A percentile compares a stretch with the other conserved stretches of the same genome.
phyloP scores from a whole-genome alignment of 352 stramenopile genomes.

The Phytophthora pini region DNA sequence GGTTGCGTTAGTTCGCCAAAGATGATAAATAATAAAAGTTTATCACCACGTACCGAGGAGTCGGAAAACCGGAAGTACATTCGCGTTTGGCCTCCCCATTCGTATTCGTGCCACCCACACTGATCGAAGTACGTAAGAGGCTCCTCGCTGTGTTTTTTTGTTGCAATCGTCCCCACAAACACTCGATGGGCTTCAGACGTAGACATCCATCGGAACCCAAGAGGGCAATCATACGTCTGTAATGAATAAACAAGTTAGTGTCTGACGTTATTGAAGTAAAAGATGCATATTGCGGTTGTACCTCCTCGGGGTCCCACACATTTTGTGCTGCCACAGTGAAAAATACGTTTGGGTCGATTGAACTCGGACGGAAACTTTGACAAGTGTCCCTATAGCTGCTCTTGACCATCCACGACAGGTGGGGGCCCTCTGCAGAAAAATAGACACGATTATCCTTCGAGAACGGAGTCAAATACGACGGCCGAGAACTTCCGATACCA shows the following conservation, averaged over 20 bases:
- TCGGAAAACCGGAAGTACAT: conserved; percentile 89
- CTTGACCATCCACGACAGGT: conserved; percentile 67
- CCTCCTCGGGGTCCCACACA: conserved; percentile 66
- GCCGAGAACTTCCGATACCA: conserved; percentile 37
- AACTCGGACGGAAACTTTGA: conserved; percentile 67
- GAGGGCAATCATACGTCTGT: conserved; percentile 86
- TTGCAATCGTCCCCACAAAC: conserved; percentile 47
- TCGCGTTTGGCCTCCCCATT: conserved; percentile 67
- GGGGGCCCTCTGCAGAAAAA: conserved; percentile 76
- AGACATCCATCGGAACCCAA: conserved; percentile 83
- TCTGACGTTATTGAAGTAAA: not conserved
- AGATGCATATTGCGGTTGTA: conserved; percentile 16
- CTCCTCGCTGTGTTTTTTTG: conserved; percentile 36
- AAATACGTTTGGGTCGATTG: conserved; percentile 57
- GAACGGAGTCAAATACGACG: conserved; percentile 50
- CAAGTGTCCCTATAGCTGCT: conserved; percentile 64
- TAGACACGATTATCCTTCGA: conserved; percentile 75
- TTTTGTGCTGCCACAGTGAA: conserved; percentile 76
- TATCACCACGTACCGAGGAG: conserved; percentile 47
- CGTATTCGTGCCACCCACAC: conserved; percentile 86
- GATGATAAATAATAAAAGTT: conserved; percentile 1
- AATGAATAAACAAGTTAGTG: conserved; percentile 1
- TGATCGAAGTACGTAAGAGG: conserved; percentile 81
- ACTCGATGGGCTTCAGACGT: conserved; percentile 64
- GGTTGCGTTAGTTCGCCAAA: conserved; percentile 7